Percentiles rank a stretch among this genome's conserved stretches.
Conservation (phyloP, 2,329 filamentous ascomycete genomes). For the Neophaeococcomyces mojaviensis region DNA sequence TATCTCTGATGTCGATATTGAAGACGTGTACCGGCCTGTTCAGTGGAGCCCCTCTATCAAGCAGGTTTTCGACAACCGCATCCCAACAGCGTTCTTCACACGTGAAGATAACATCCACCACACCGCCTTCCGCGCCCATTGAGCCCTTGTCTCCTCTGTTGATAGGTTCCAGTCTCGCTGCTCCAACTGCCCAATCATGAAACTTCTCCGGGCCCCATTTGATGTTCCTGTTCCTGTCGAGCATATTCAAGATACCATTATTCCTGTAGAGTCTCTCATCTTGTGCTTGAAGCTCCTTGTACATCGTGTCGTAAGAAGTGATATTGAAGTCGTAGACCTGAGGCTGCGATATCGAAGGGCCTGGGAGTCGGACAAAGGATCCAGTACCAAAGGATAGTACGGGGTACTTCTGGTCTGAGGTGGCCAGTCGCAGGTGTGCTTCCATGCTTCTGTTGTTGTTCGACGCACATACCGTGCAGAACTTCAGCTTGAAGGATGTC, state of each 20-base stretch:
- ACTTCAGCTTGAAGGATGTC: conserved; percentile 77
- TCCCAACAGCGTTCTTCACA: conserved; percentile 99
- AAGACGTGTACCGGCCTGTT: conserved; percentile 95
- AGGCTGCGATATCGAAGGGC: conserved; percentile 81
- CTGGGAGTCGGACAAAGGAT: conserved; percentile 84
- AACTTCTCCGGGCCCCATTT: conserved; percentile 96
- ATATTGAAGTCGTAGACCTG: conserved; percentile 99
- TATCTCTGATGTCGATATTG: conserved; percentile 97
- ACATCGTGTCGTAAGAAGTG: conserved; percentile 91
- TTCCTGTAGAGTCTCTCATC: conserved; percentile 80
- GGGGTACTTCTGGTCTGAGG: conserved; percentile 77
- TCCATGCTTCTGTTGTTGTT: conserved; percentile 99
- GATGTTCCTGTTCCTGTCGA: conserved; percentile 80
- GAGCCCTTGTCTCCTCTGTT: conserved; percentile 65
- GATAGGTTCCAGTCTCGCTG: conserved; percentile 69
- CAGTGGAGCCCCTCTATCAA: conserved; percentile 74
- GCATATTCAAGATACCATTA: conserved; percentile 93
- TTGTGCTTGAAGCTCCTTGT: conserved; percentile 78
- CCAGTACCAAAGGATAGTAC: conserved; percentile 97
- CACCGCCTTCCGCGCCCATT: conserved; percentile 73
- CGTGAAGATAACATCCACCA: conserved; percentile 91
- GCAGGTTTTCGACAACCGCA: conserved; percentile 87
- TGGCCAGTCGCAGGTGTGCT: conserved; percentile 86
- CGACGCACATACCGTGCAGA: conserved; percentile 97
- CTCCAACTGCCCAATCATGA: conserved; percentile 91